A percentile compares a stretch with the other conserved stretches of the same genome.
Conservation (phyloP, 1,139 yeast genomes). For the Suhomyces terraborum region DNA sequence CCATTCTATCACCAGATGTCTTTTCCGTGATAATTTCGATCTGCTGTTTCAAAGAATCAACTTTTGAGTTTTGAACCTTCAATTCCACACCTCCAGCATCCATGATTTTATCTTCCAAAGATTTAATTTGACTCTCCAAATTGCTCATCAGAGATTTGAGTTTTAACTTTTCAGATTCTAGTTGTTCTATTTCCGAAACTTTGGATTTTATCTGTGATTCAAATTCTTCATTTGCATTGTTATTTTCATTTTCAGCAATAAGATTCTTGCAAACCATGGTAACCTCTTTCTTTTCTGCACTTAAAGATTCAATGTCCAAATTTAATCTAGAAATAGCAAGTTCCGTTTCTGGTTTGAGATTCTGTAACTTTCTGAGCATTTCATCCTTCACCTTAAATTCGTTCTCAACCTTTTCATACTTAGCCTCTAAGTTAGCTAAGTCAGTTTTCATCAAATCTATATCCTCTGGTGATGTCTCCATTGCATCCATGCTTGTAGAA, state of each 20-base stretch:
- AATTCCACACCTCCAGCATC: slow-evolving; percentile 89
- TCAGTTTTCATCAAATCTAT: slow-evolving; percentile 58
- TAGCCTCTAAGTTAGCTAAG: slow-evolving; percentile 55
- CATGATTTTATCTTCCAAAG: slow-evolving; percentile 75
- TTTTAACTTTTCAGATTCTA: slow-evolving; percentile 41
- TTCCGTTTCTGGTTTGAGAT: slow-evolving; percentile 72
- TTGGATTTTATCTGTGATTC: slow-evolving; percentile 43
- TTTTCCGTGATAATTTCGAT: slow-evolving; percentile 63
- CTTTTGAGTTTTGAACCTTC: slow-evolving; percentile 78
- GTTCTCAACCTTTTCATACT: slow-evolving; percentile 52
- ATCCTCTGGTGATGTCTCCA: slow-evolving; percentile 55
- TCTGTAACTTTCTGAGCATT: slow-evolving; percentile 58
- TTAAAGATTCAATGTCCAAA: slow-evolving; percentile 67
- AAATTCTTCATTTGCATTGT: slow-evolving; percentile 25
- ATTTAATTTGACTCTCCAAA: slow-evolving; percentile 58
- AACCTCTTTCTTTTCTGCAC: slow-evolving; percentile 49
- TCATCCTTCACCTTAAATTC: slow-evolving; percentile 62
- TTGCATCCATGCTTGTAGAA: slow-evolving; percentile 22
- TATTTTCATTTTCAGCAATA: slow-evolving; percentile 39
- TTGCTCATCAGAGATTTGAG: slow-evolving; percentile 59
- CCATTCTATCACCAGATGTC: slow-evolving; percentile 60
- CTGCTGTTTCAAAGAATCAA: slow-evolving; percentile 71
- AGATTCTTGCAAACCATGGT: slow-evolving; percentile 36
- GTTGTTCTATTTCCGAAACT: slow-evolving; percentile 33
- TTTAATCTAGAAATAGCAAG: slow-evolving; percentile 57